Conservation (phyloP, 192 early-diverging fungal species). For the Thamnidium elegans region DNA sequence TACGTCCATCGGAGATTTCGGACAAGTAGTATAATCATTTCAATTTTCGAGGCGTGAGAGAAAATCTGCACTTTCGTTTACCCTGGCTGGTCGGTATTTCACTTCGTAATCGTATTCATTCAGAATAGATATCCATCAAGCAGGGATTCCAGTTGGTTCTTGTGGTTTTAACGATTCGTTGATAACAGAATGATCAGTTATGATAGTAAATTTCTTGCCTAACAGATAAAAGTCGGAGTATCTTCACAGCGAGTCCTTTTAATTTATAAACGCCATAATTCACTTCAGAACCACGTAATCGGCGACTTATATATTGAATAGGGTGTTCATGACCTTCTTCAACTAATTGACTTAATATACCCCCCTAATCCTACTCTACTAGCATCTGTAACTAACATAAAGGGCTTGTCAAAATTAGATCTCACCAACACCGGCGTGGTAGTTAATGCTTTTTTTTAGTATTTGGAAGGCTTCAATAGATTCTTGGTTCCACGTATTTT, state of each 20-base stretch:
- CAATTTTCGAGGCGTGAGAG: too few species aligned
- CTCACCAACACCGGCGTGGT: not conserved
- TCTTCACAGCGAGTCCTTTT: not conserved
- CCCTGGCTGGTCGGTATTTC: not conserved
- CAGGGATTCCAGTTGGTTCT: not conserved
- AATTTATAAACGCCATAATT: conserved; percentile 4
- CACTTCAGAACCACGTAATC: not conserved
- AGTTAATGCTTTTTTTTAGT: not conserved
- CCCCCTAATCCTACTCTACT: too few species aligned
- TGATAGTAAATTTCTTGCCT: conserved; percentile 2
- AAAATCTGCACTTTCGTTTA: not conserved
- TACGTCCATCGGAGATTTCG: too few species aligned
- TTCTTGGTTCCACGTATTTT: not conserved
- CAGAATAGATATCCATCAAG: not conserved
- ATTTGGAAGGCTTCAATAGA: too few species aligned
- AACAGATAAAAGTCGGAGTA: not conserved
- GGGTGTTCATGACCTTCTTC: too few species aligned
- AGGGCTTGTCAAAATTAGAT: not conserved
- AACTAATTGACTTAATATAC: too few species aligned
- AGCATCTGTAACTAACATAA: not conserved
- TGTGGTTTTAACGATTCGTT: not conserved
- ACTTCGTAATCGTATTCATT: not conserved
- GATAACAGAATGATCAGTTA: not conserved
- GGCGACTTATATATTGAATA: not conserved
- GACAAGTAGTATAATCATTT: too few species aligned